Evolutionary conservation across 768 basidiomycete genomes (phyloP).

Genomic region (Lanmaoa rubissima): DNA sequence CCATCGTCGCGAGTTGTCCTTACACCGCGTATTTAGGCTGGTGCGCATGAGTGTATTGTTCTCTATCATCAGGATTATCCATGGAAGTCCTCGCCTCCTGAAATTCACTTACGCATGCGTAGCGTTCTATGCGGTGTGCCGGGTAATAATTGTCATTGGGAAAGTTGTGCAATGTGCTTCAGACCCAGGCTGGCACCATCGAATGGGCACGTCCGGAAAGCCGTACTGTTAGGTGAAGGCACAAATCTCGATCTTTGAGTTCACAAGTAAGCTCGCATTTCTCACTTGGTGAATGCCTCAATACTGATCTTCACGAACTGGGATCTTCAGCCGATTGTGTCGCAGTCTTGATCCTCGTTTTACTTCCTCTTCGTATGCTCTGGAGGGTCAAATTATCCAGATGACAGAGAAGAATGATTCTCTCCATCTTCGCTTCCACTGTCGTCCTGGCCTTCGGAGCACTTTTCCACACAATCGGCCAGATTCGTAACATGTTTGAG

Average conservation of each 20-base stretch:
- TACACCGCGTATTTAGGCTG: conserved; percentile 3
- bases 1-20: neutral
- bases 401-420: conserved; percentile 25
- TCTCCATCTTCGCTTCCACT: conserved; percentile 21
- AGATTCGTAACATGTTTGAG: conserved; percentile 3
- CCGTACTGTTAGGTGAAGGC: conserved; percentile 8
- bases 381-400: conserved; percentile 22
- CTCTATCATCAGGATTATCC: conserved; percentile 19
- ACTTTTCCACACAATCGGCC: conserved; percentile 15
- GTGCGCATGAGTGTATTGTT: conserved; percentile 20
- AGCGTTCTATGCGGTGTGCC: conserved; percentile 5
- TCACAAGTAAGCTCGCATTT: conserved; percentile 11
- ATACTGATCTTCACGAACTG: neutral
- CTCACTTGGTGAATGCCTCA: too few species aligned
- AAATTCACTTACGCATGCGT: conserved; percentile 11
- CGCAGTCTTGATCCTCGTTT: conserved; percentile 14
- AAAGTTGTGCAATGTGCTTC: conserved; percentile 11
- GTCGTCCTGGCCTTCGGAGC: conserved; percentile 14
- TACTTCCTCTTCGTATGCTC: conserved; percentile 19
- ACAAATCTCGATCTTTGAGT: conserved; percentile 10
- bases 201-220: neutral
- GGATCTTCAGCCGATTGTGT: conserved; percentile 17
- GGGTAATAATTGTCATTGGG: conserved; percentile 1
- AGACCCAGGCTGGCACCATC: conserved; percentile 11
- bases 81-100: neutral